Evolutionary conservation across 192 early-diverging fungal genomes (phyloP).

Genomic region (Glomus cerebriforme): DNA sequence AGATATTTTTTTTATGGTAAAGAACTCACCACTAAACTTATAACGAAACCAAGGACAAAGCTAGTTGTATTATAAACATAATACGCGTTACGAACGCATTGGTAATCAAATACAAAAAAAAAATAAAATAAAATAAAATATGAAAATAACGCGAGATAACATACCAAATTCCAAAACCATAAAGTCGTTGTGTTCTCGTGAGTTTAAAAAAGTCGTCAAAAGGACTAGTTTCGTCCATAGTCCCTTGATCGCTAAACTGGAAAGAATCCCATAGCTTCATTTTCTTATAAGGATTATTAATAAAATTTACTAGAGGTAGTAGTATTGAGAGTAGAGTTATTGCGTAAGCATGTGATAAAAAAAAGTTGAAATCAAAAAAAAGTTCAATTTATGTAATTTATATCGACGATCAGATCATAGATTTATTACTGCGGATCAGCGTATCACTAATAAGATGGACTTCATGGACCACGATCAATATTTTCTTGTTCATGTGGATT

Average conservation of each 20-base stretch:
- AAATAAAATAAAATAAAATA: no score
- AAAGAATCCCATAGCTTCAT: conserved; percentile 32
- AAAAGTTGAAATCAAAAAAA: not conserved
- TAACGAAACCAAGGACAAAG: conserved; percentile 78
- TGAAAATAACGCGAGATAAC: not conserved
- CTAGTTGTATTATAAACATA: conserved; percentile 44
- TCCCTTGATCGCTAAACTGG: conserved; percentile 43
- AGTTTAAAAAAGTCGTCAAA: conserved; percentile 48
- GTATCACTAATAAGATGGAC: no score
- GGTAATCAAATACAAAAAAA: not conserved
- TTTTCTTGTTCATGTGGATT: not conserved
- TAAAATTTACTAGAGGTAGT: not conserved
- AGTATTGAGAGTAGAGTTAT: not conserved
- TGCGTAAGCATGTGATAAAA: not conserved
- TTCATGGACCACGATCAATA: not conserved
- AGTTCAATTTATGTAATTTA: no score
- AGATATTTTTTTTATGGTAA: not conserved
- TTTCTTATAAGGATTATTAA: not conserved
- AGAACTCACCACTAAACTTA: conserved; percentile 70
- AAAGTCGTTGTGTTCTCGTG: conserved; percentile 68
- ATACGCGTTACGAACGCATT: not conserved
- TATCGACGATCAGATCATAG: not conserved
- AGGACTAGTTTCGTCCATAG: conserved; percentile 55
- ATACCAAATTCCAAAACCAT: conserved; percentile 75
- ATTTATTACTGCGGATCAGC: no score